Percentiles rank a stretch among this genome's conserved stretches.
Conservation (phyloP, 2,329 filamentous ascomycete genomes). For the Tolypocladium paradoxum region DNA sequence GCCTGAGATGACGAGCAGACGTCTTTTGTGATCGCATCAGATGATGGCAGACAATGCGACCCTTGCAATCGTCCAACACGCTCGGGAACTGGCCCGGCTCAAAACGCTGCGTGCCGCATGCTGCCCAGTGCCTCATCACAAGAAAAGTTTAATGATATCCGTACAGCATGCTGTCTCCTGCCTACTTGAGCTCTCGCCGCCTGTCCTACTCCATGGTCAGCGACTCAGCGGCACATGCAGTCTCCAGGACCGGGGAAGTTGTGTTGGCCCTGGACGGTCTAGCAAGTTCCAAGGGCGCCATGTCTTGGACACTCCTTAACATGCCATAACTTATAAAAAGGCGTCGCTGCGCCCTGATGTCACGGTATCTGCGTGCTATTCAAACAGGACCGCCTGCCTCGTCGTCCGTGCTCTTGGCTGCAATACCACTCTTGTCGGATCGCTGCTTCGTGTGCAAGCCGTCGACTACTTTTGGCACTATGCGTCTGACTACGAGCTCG, state of each 20-base stretch:
- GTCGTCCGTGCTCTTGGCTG: neutral
- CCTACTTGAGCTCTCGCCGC: conserved; percentile 1
- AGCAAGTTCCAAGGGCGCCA: neutral
- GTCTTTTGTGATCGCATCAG: neutral
- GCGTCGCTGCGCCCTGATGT: neutral
- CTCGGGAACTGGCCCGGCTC: neutral
- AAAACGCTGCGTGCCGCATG: neutral
- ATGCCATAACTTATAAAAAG: neutral
- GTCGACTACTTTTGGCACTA: neutral
- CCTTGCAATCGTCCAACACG: neutral
- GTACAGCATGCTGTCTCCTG: conserved; percentile 2
- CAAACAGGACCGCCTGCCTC: neutral
- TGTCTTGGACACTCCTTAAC: neutral
- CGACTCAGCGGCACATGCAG: neutral
- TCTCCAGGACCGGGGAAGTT: neutral
- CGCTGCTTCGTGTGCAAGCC: neutral
- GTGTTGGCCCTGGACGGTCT: neutral
- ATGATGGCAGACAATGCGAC: conserved; percentile 1
- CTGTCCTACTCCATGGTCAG: neutral
- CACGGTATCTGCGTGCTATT: neutral
- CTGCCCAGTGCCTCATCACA: neutral
- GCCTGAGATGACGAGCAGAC: neutral
- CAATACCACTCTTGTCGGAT: too few species aligned
- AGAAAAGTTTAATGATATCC: too few species aligned
- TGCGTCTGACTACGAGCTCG: conserved; percentile 3